Percentiles rank a stretch among this genome's conserved stretches.
Conservation (phyloP, 2,329 filamentous ascomycete genomes). For the Paecilomyces niveus region DNA sequence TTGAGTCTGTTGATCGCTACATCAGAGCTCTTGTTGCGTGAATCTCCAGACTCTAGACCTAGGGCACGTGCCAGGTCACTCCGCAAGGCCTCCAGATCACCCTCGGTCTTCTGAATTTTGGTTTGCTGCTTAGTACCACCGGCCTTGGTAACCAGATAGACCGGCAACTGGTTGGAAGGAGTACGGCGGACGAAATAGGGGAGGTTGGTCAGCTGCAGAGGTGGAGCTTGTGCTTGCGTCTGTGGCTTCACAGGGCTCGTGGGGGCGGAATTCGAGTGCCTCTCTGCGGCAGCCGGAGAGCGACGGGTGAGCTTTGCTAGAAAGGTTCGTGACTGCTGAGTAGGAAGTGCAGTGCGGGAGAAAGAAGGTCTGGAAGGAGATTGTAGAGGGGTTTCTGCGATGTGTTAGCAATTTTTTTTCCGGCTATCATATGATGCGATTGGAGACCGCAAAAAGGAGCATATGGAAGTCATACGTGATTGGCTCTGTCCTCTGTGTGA, state of each 20-base stretch:
- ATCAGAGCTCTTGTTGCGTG: slow-evolving; percentile 25
- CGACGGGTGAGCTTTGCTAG: slow-evolving; percentile 30
- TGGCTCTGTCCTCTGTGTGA: slow-evolving; percentile 8
- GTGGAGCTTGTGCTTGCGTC: slow-evolving; percentile 3
- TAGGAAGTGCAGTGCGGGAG: slow-evolving; percentile 10
- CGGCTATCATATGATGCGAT: neutral
- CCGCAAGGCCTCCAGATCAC: slow-evolving; percentile 58
- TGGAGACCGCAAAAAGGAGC: slow-evolving; percentile 3
- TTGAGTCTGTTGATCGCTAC: slow-evolving; percentile 55
- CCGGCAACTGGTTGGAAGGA: slow-evolving; percentile 60
- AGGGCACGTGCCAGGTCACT: slow-evolving; percentile 57
- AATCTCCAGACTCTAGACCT: slow-evolving; percentile 44
- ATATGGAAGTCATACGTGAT: slow-evolving; percentile 21
- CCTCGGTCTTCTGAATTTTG: slow-evolving; percentile 69
- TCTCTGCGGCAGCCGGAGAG: slow-evolving; percentile 17
- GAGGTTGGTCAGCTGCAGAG: slow-evolving; percentile 37
- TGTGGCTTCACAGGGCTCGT: slow-evolving; percentile 8
- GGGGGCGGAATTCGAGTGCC: slow-evolving; percentile 22
- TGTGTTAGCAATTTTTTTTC: slow-evolving; percentile 7
- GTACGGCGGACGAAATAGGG: slow-evolving; percentile 70
- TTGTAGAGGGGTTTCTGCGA: slow-evolving; percentile 15
- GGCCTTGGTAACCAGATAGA: slow-evolving; percentile 68
- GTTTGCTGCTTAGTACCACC: slow-evolving; percentile 73
- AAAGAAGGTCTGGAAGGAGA: slow-evolving; percentile 11
- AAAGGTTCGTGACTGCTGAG: slow-evolving; percentile 29